Percentiles rank a stretch among this genome's conserved stretches.
Conservation (phyloP, 2,329 filamentous ascomycete species). For the Ophiobolus disseminans region DNA sequence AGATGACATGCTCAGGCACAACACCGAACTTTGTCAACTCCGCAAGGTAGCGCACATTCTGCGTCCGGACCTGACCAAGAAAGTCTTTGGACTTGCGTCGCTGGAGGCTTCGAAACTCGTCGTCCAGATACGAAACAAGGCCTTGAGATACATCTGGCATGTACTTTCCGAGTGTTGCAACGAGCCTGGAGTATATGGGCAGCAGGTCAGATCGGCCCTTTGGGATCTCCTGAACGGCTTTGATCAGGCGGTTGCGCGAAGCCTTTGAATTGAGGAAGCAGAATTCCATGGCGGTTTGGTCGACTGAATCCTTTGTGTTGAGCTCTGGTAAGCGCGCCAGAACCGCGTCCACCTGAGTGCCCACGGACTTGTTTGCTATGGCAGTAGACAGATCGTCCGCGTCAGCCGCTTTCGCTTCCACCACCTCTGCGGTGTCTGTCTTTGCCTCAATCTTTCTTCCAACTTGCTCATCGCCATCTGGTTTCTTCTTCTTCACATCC, state of each 20-base stretch:
- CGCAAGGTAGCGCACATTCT: conserved; percentile 96
- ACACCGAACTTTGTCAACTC: conserved; percentile 98
- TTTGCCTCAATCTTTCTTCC: conserved; percentile 72
- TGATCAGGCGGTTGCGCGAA: conserved; percentile 90
- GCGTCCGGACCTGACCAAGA: conserved; percentile 87
- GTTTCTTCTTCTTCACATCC: conserved; percentile 92
- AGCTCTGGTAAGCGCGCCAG: conserved; percentile 88
- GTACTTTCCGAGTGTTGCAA: conserved; percentile 91
- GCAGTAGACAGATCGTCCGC: conserved; percentile 87
- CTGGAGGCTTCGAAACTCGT: conserved; percentile 95
- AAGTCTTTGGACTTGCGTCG: conserved; percentile 98
- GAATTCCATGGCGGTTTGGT: conserved; percentile 93
- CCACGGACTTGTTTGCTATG: conserved; percentile 97
- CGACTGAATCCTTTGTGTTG: conserved; percentile 88
- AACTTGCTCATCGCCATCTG: conserved; percentile 79
- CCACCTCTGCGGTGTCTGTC: conserved; percentile 43
- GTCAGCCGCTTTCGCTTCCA: conserved; percentile 61
- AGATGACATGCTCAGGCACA: conserved; percentile 97
- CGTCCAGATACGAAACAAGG: conserved; percentile 88
- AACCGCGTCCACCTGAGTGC: conserved; percentile 92
- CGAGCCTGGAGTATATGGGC: conserved; percentile 87
- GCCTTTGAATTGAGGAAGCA: conserved; percentile 99
- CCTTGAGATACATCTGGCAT: conserved; percentile 94
- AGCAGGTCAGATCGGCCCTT: conserved; percentile 92
- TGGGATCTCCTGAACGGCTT: conserved; percentile 90